Evolutionary conservation across 2,329 filamentous ascomycete genomes (phyloP), one percentile per base, ranked within the genome.

Genomic region (Colletotrichum sp.): DNA sequence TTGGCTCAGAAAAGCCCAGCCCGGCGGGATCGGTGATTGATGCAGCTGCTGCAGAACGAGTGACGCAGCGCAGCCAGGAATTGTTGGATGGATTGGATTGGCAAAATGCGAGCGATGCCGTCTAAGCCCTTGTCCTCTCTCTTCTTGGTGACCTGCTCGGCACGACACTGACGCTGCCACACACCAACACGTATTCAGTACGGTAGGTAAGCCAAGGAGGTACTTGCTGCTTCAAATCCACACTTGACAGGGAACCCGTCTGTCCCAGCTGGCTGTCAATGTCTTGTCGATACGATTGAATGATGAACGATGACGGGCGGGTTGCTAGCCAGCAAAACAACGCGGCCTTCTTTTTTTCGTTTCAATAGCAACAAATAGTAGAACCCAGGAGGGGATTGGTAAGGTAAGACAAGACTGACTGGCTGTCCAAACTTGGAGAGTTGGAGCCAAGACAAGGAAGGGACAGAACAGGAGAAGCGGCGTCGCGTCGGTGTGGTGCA

Each of bases 31-130:
- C 69, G 69, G 73, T 72, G 62, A 48, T 73, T 72, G 62, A 48
- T 73, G 69, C 63, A 69, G 69, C 18, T 73, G 63, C 43, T 73
- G 70, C 63, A 75, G 73, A 73, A 52, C 56, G 56, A 75, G 69
- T 75, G 64, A 75, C 48, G 73, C 73, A 75, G 55, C 61, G 48
- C 61, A 58, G 52, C 38, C 52, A 43, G 55, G 14, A 56, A 36
- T 52, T 30, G 63, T 55, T 70, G 68, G 34, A 48, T 70, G 43
- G 43, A 52, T 52, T 52, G 43, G 58, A 61, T 21, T 68, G 73
- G 63, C 63, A 26, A 73, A 68, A 68, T 68, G 69, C 43, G 63
- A 63, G 66, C 24, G 62, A 75, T 58, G 73, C 64, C 63, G 73
- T 73, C 73, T 73, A 56, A 73, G 73, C 73, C 73, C 73, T 73